These are phyloP conservation scores for Leishmania amazonensis DNA, from an alignment of 208 protist species.

Conservation along the genomic window DNA sequence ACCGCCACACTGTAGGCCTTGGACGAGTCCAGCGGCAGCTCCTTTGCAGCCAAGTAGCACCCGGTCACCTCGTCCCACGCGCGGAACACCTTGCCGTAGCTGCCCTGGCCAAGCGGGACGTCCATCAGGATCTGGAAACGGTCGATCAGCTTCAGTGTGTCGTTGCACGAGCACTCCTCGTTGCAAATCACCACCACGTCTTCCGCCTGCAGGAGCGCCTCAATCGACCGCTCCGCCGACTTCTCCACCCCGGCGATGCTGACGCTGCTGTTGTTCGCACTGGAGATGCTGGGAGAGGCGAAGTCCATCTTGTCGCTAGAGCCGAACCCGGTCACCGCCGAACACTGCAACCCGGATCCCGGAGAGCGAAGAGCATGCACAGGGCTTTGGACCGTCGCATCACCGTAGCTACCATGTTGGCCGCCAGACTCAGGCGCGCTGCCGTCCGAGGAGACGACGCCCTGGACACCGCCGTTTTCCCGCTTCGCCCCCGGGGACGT, in stretches of 20 bases:
- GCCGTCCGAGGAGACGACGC: slow-evolving; percentile 8
- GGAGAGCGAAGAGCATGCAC: slow-evolving; percentile 23
- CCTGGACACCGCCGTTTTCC: not conserved
- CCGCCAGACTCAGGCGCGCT: not conserved
- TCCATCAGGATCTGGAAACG: slow-evolving; percentile 53
- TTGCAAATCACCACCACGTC: slow-evolving; percentile 71
- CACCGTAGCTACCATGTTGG: not conserved
- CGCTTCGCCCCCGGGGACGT: not conserved
- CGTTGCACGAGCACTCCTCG: slow-evolving; percentile 46
- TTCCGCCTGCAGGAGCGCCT: slow-evolving; percentile 48
- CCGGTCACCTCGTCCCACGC: slow-evolving; percentile 64
- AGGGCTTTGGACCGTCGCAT: not conserved
- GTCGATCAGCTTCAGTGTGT: slow-evolving; percentile 47
- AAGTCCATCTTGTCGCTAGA: not conserved
- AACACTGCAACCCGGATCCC: not conserved
- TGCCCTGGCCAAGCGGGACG: slow-evolving; percentile 45
- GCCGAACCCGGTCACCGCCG: not conserved
- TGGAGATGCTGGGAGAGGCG: not conserved
- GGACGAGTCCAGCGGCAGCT: slow-evolving; percentile 45
- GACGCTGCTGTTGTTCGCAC: not conserved
- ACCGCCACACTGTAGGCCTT: slow-evolving; percentile 32
- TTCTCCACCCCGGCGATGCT: not conserved
- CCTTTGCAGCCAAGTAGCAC: slow-evolving; percentile 73
- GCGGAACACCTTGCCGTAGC: slow-evolving; percentile 56
- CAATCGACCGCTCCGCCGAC: slow-evolving; percentile 27